Evolutionary conservation across 73 alveolate species (phyloP), one percentile per base, ranked within the genome.

Genomic region (Effrenium voratum): DNA sequence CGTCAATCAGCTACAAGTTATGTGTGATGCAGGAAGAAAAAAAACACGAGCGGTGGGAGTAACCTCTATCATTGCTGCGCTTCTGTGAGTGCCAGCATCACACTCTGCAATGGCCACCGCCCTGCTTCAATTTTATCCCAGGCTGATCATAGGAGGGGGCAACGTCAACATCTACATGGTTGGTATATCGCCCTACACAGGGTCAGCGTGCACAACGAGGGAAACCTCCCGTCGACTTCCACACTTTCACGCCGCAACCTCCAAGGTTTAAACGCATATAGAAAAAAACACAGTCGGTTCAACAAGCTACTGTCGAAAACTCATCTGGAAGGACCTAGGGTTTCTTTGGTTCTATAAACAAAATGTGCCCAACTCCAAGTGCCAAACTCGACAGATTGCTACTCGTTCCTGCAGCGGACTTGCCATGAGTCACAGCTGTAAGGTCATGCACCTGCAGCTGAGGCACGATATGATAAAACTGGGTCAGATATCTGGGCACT

Each of bases 381-480:
- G 28, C 34, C 24, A 28, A 55, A 55, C 0, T 0, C 68, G 6
- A 13, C 19, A 57, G 72, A 26, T 55, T 55, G 22, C 30, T 13
- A 10, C 68, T 55, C 68, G 30, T 55, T 13, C 30, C 68, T 55
- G 10, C 30, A 13, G 10, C 22, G 68, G 22, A 22, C 68, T 22
- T 13, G 68, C 68, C 10, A 22, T 52, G 26, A 52, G 26, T 52
- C 63, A 52, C 19, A 12, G 63, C 19, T 12, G 63, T 12, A 52
- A 52, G 19, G 82, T 72, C 30, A 72, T 76, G 40, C 10, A 24
- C 24, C 10, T 55, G 41, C 45, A 8, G 41, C 87, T 75, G 34
- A 41, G 87, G 46, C 57, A 47, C 97, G 0, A 90, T 52, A 63
- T 90, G 57, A 55, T 90, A 90, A 40, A 75, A 68, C 57, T 90